These are phyloP conservation scores for Arctium lappa DNA, from an alignment of 129 eudicot species.

Conservation along the genomic window DNA sequence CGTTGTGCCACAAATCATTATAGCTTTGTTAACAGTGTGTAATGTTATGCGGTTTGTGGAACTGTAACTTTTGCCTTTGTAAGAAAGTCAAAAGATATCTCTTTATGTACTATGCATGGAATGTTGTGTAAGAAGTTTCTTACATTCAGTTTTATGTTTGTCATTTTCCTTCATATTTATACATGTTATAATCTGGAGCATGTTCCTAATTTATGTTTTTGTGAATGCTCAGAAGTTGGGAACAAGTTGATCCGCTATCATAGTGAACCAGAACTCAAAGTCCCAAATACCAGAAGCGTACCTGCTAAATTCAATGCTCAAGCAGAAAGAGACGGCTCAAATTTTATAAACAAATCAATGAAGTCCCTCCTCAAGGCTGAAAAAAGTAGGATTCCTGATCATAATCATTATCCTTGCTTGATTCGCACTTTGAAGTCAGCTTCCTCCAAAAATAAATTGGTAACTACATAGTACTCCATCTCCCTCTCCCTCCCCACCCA, in stretches of 20 bases:
- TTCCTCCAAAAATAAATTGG: neutral
- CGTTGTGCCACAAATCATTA: no score
- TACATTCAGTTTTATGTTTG: neutral
- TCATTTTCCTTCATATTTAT: neutral
- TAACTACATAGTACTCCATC: neutral
- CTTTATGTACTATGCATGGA: neutral
- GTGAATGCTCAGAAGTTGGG: neutral
- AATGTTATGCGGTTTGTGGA: neutral
- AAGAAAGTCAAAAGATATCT: neutral
- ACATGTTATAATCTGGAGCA: neutral
- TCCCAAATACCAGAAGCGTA: neutral
- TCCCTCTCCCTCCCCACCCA: neutral
- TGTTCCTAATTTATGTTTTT: neutral
- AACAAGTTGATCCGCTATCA: neutral
- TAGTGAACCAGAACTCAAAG: neutral
- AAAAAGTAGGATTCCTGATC: neutral
- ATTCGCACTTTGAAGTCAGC: neutral
- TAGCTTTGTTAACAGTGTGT: neutral
- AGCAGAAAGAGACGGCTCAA: neutral
- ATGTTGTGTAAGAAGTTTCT: neutral
- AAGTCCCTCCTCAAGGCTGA: neutral
- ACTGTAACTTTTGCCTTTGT: neutral
- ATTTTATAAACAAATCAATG: neutral
- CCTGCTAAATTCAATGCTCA: neutral
- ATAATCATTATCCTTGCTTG: conserved; percentile 2